Evolutionary conservation across 148 eudicot species (phyloP).

Genomic region (Limonium bicolor): DNA sequence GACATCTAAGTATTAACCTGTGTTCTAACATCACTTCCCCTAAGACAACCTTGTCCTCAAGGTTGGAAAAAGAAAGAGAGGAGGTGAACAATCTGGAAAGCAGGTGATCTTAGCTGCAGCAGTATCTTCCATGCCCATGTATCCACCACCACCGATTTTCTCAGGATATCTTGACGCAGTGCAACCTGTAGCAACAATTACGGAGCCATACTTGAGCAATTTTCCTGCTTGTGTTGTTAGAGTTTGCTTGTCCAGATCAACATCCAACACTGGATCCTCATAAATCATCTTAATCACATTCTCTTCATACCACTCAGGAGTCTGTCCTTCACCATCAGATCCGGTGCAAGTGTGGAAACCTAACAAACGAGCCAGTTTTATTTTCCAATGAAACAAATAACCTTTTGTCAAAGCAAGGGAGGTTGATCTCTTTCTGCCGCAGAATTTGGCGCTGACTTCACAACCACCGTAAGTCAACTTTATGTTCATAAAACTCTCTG

Average conservation of each 20-base stretch:
- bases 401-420: slow-evolving; percentile 90
- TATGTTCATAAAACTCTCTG: no score
- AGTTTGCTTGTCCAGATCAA: slow-evolving; percentile 72
- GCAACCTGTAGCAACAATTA: slow-evolving; percentile 87
- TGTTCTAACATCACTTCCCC: no score
- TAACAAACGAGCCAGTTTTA: slow-evolving; percentile 91
- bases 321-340: slow-evolving; percentile 94
- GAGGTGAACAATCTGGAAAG: no score
- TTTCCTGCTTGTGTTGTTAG: slow-evolving; percentile 81
- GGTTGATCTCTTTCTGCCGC: no score
- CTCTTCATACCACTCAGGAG: slow-evolving; percentile 96
- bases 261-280: slow-evolving; percentile 66
- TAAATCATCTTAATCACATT: slow-evolving; percentile 94
- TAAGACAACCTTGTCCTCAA: no score
- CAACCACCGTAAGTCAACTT: no score
- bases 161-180: slow-evolving; percentile 96
- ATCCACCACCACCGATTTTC: no score
- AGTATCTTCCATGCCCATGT: no score
- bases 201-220: slow-evolving; percentile 76
- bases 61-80: no score
- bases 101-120: no score
- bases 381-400: slow-evolving; percentile 75
- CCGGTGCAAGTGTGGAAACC: slow-evolving; percentile 99
- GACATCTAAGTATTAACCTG: no score
- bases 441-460: no score